A percentile compares a stretch with the other conserved stretches of the same genome.
phyloP scores from a whole-genome alignment of 352 stramenopile genomes.

The Achlya hypogyna region DNA sequence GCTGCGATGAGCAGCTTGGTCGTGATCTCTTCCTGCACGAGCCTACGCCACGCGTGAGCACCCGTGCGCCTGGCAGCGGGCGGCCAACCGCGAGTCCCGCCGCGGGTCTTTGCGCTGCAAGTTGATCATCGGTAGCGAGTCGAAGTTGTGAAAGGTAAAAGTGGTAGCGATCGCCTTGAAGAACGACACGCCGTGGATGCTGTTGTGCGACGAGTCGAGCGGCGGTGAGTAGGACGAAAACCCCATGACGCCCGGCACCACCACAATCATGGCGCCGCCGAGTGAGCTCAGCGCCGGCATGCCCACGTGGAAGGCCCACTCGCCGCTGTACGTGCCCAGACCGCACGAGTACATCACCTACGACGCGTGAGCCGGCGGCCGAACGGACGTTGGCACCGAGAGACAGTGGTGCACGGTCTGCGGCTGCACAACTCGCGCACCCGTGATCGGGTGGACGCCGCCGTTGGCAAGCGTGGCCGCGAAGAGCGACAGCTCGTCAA shows the following conservation, averaged over 20 bases:
- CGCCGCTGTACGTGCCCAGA: slow-evolving; percentile 33
- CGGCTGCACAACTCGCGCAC: slow-evolving; percentile 24
- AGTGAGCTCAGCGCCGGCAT: slow-evolving; percentile 35
- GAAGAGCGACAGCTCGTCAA: slow-evolving; percentile 24
- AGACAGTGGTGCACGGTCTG: slow-evolving; percentile 25
- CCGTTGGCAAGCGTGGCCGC: slow-evolving; percentile 35
- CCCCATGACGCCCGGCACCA: slow-evolving; percentile 34
- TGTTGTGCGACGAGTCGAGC: slow-evolving; percentile 35
- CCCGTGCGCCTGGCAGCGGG: not conserved
- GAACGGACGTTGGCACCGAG: not conserved
- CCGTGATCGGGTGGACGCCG: slow-evolving; percentile 29
- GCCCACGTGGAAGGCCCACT: slow-evolving; percentile 30
- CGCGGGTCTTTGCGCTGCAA: slow-evolving; percentile 1
- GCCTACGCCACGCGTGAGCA: not conserved
- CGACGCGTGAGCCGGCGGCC: not conserved
- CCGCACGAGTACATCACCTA: slow-evolving; percentile 29
- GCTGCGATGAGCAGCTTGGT: slow-evolving; percentile 7
- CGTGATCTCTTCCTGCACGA: not conserved
- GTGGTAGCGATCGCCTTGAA: slow-evolving; percentile 22
- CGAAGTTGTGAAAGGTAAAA: slow-evolving; percentile 33
- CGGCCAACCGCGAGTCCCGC: not conserved
- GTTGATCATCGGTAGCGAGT: slow-evolving; percentile 18
- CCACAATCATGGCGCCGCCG: slow-evolving; percentile 27
- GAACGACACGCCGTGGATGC: slow-evolving; percentile 27
- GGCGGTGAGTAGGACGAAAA: slow-evolving; percentile 31